These are phyloP conservation scores for Lophiotrema nucula DNA, from an alignment of 495 filamentous ascomycete species.

Conservation along the genomic window DNA sequence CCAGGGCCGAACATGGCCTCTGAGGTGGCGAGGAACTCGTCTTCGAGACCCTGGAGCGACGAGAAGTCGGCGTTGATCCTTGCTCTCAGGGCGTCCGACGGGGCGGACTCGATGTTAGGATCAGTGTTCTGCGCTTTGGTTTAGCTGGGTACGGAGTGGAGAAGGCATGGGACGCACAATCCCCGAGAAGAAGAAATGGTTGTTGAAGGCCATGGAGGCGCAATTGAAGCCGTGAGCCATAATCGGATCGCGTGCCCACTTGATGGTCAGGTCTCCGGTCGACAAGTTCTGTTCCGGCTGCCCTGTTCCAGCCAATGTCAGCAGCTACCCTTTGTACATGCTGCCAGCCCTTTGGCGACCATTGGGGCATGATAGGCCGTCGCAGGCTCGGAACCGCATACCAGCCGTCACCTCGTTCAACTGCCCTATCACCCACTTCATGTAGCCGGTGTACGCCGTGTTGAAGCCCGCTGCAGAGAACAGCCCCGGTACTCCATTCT, in stretches of 20 bases:
- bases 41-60: constrained; percentile 74
- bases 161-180: constrained; percentile 46
- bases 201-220: constrained; percentile 94
- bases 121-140: constrained; percentile 44
- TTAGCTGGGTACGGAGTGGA: not conserved
- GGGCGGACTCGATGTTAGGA: constrained; percentile 52
- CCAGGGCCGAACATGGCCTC: constrained; percentile 92
- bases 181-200: constrained; percentile 87
- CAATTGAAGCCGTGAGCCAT: constrained; percentile 85
- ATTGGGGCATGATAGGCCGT: no score
- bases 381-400: constrained; percentile 50
- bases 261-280: constrained; percentile 67
- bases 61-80: constrained; percentile 67
- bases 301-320: not conserved
- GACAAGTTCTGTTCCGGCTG: constrained; percentile 50
- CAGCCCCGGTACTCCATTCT: constrained; percentile 65
- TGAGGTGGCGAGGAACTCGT: constrained; percentile 78
- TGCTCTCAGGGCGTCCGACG: constrained; percentile 38
- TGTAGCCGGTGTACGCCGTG: constrained; percentile 81
- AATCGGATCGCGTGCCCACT: constrained; percentile 72
- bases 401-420: constrained; percentile 73
- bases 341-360: no score
- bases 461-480: constrained; percentile 65
- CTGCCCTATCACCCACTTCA: constrained; percentile 65
- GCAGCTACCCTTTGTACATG: no score